Percentiles rank a stretch among this genome's conserved stretches.
These are phyloP conservation scores for Apiotrichum laibachii DNA, from an alignment of 1,284 basidiomycete species.

Conservation along the genomic window DNA sequence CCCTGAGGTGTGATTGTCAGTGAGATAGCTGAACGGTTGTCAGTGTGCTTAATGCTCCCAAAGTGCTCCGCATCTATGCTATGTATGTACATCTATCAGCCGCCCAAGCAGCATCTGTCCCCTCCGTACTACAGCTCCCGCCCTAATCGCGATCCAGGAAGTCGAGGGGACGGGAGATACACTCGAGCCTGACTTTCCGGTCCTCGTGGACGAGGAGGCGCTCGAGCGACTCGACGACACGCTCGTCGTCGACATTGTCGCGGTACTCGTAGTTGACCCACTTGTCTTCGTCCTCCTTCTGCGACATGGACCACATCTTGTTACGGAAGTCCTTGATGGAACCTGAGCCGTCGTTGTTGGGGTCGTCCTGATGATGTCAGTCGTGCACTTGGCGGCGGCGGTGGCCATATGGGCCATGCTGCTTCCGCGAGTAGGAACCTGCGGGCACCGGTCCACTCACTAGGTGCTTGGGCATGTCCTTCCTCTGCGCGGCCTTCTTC, in stretches of 20 bases:
- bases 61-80: neutral
- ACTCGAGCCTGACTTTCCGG: conserved; percentile 33
- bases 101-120: neutral
- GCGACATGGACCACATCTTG: conserved; percentile 44
- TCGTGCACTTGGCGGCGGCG: too few relatives aligned
- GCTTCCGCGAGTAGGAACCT: too few relatives aligned
- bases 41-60: too few relatives aligned
- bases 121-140: neutral
- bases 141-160: conserved; percentile 33
- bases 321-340: conserved; percentile 49
- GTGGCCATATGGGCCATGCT: too few relatives aligned
- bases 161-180: conserved; percentile 40
- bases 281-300: conserved; percentile 42
- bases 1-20: neutral
- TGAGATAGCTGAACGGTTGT: neutral
- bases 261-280: conserved; percentile 48
- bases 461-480: conserved; percentile 20
- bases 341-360: conserved; percentile 47
- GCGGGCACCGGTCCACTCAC: conserved; percentile 5
- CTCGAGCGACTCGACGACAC: conserved; percentile 31
- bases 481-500: conserved; percentile 20
- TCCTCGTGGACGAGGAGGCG: conserved; percentile 36
- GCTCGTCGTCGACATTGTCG: conserved; percentile 33
- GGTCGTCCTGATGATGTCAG: conserved; percentile 28
- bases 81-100: conserved; percentile 6